Base-by-base conservation (phyloP, 257 asterid genomes). In the Capsicum rhomboideum region DNA sequence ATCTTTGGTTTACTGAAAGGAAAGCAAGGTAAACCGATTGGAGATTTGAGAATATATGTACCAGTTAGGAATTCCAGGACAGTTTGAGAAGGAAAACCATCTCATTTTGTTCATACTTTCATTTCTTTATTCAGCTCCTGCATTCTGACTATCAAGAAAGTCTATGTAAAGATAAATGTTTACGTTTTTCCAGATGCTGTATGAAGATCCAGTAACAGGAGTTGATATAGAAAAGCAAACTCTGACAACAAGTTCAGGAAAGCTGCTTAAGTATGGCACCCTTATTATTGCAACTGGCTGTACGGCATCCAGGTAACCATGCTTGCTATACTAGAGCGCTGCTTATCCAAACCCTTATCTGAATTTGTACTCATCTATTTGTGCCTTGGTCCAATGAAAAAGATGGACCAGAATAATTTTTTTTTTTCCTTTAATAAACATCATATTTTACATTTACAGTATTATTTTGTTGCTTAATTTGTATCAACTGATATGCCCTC, bases 281-380 rank as follows among this genome's bases (percentile, higher is more conserved):
- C 92, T 88, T 66, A 90, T 90, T 34, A 78, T 88, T 82, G 90
- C 91, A 77, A 90, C 92, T 6, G 91, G 92, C 49, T 89, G 91
- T 53, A 79, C 91, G 16, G 88, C 92, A 31, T 82, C 90, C 80
- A 90, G 91, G 91, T 88, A 42, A 58, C 69, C 31, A 17, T 28
- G 49, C 28, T 77, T 77, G 64, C 64, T 50, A 50, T 77, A 13
- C 42, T 75, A 75, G 80, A 75, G 23, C 10, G 16, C 42, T 74
- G 23, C 80, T 46, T 23, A 75, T 49, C 80, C 4, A 28, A 46
- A 75, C 59, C 80, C 46, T 23, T 75, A 75, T 46, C 23, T 75
- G 42, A 46, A 49, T 75, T 74, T 46, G 40, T 23, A 74, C 42
- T 74, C 21, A 23, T 6, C 58, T 58, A 21, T 21, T 44, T 23